phyloP scores from a whole-genome alignment of 805 yeast species.

The Saturnispora quitensis region DNA sequence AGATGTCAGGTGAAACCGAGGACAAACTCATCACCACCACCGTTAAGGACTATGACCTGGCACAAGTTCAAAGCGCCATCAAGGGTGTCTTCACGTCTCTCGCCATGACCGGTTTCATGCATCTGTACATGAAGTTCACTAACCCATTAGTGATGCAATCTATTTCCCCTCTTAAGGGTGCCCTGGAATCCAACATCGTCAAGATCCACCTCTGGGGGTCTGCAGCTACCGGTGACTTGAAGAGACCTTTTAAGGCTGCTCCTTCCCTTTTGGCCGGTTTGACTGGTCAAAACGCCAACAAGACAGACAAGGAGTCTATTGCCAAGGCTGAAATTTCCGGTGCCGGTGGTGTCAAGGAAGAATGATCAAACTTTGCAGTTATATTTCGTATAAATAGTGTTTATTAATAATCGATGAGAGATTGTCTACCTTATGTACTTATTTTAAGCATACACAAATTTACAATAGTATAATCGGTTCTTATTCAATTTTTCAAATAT shows the following conservation, averaged over 20 bases:
- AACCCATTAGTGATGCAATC: constrained; percentile 95
- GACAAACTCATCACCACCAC: constrained; percentile 79
- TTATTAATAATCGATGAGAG: neutral
- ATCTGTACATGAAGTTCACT: constrained; percentile 92
- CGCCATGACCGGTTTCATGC: constrained; percentile 99
- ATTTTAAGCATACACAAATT: too few relatives aligned
- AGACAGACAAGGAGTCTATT: constrained; percentile 82
- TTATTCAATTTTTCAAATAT: neutral
- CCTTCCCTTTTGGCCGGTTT: constrained; percentile 56
- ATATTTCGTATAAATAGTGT: neutral
- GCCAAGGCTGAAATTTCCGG: constrained; percentile 82
- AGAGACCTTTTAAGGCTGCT: constrained; percentile 93
- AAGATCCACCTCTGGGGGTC: constrained; percentile 81
- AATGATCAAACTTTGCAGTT: constrained; percentile 31
- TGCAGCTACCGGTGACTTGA: constrained; percentile 80
- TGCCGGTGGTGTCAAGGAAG: constrained; percentile 81
- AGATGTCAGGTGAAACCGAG: constrained; percentile 69
- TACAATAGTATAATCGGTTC: neutral
- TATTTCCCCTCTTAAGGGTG: constrained; percentile 81
- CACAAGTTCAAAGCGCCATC: constrained; percentile 71
- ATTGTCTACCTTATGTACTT: neutral
- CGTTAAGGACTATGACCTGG: constrained; percentile 87
- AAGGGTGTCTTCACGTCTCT: constrained; percentile 79
- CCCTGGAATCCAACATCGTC: constrained; percentile 82
- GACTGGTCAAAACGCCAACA: constrained; percentile 36